Percentiles rank a stretch among this genome's conserved stretches.
phyloP scores from a whole-genome alignment of 192 early-diverging fungal genomes.

The Glomus cerebriforme region DNA sequence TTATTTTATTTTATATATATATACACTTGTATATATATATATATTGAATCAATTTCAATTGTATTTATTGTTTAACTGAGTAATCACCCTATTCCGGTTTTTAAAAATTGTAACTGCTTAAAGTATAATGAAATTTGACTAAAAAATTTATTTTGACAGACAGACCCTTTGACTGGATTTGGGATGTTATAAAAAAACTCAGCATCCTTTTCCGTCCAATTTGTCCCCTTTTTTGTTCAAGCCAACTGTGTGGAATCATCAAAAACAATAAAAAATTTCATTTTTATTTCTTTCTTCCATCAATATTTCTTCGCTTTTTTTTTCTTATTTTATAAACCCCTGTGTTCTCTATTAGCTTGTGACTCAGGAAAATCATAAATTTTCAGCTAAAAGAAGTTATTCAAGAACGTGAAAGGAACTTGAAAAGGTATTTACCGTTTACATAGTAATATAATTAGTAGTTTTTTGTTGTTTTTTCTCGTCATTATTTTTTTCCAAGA shows the following conservation, averaged over 20 bases:
- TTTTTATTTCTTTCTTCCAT: background rate
- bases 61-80: no score
- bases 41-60: no score
- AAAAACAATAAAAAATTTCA: background rate
- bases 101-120: no score
- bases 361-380: slow-evolving; percentile 12
- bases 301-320: background rate
- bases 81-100: no score
- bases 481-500: no score
- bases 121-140: no score
- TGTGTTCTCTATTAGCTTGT: background rate
- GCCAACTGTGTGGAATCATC: slow-evolving; percentile 20
- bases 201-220: slow-evolving; percentile 30
- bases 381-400: background rate
- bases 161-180: slow-evolving; percentile 16
- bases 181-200: slow-evolving; percentile 26
- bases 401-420: slow-evolving; percentile 1
- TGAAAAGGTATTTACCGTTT: slow-evolving; percentile 15
- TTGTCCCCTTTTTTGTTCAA: slow-evolving; percentile 35
- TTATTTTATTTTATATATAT: no score
- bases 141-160: background rate
- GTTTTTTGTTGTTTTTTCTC: background rate
- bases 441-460: background rate
- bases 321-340: background rate
- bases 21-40: no score